phyloP scores from a whole-genome alignment of 1,284 basidiomycete genomes.

The Malassezia sp. region DNA sequence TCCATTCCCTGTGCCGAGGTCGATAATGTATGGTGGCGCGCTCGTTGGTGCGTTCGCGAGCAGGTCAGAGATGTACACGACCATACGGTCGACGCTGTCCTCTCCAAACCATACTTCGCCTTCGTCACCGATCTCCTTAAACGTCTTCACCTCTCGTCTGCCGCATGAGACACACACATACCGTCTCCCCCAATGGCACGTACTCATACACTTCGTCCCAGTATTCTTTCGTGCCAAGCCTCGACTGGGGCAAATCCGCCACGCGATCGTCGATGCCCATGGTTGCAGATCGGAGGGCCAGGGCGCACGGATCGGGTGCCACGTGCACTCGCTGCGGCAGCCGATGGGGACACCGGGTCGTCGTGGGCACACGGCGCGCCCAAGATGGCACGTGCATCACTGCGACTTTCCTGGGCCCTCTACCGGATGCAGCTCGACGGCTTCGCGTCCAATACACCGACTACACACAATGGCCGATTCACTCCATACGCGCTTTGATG shows the following conservation, averaged over 20 bases:
- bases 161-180: not conserved
- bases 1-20: conserved; percentile 73
- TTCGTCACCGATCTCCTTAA: conserved; percentile 70
- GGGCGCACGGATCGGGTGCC: no score
- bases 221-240: conserved; percentile 59
- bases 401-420: not conserved
- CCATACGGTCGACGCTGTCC: conserved; percentile 70
- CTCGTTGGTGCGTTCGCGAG: conserved; percentile 3
- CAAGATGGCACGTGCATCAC: no score
- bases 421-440: not conserved
- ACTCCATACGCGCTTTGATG: not conserved
- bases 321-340: no score
- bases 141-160: conserved; percentile 59
- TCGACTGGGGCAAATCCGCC: conserved; percentile 49
- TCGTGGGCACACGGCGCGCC: no score
- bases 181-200: not conserved
- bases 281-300: no score
- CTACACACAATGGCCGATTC: not conserved
- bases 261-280: not conserved
- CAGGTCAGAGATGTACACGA: conserved; percentile 25
- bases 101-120: conserved; percentile 83
- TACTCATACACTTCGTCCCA: conserved; percentile 20
- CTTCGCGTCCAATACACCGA: not conserved
- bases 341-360: not conserved
- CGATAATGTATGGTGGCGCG: conserved; percentile 21